Base-by-base conservation (phyloP, 331 rosid species). In the Quercus phellos region DNA sequence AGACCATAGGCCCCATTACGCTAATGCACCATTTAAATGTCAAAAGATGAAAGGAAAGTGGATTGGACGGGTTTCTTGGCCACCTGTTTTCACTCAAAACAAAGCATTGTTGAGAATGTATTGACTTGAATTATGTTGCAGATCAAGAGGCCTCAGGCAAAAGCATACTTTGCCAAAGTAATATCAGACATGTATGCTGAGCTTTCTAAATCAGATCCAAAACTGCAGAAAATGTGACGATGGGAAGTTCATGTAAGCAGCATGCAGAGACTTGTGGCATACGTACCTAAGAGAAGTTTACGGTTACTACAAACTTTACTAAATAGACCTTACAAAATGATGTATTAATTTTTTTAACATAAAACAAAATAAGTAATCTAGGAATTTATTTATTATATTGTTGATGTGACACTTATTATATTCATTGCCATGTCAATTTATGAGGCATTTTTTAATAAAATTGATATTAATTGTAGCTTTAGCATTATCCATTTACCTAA, bases 141-240 rank as follows among this genome's bases (percentile, higher is more conserved):
- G 99, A 59, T 95, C 79, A 95, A 95, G 84, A 95, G 99, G 84
- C 88, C 96, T 84, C 98, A 95, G 85, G 97, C 98, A 0, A 93
- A 91, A 86, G 92, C 91, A 55, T 89, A 85, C 80, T 93, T 89
- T 27, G 88, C 88, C 42, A 84, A 85, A 46, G 89, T 78, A 30
- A 93, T 93, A 79, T 82, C 99, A 1, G 73, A 81, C 10, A 95
- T 93, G 99, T 95, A 95, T n/a, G 85, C 73, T 0, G 97, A 90
- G 86, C 89, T 95, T 42, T 73, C 92, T 59, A 77, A 79, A 81
- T 70, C 85, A 8, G 96, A 90, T 42, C 80, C 85, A n/a, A 12
- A 12, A 34, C 27, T 6, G 2, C 1, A 14, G 11, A 32, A 30
- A 34, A 66, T 17, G 26, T 34, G 51, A 32, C 4, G 71, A 34